phyloP scores from a whole-genome alignment of 2,329 filamentous ascomycete species.

The Diaporthe amygdali region DNA sequence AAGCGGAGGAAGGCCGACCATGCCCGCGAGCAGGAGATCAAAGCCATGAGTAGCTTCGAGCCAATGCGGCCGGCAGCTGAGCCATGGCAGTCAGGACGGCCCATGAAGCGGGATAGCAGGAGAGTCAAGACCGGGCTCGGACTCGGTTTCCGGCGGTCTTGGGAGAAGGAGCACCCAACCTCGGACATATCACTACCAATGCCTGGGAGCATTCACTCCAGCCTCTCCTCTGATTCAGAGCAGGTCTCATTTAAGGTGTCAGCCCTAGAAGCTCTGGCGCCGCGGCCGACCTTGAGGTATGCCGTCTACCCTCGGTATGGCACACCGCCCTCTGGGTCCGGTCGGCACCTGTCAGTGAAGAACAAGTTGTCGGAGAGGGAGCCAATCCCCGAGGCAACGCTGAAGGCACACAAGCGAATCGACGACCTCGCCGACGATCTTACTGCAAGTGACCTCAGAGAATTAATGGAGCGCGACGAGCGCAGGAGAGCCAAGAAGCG shows the following conservation, averaged over 20 bases:
- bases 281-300: conserved; percentile 82
- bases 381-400: conserved; percentile 64
- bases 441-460: conserved; percentile 81
- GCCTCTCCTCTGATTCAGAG: conserved; percentile 77
- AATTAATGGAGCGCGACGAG: conserved; percentile 88
- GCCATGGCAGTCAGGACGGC: conserved; percentile 63
- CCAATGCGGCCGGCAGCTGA: conserved; percentile 68
- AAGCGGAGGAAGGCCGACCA: conserved; percentile 79
- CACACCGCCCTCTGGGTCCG: conserved; percentile 30
- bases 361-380: conserved; percentile 52
- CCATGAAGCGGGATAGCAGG: conserved; percentile 67
- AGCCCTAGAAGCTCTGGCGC: conserved; percentile 79
- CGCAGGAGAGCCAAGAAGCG: conserved; percentile 79
- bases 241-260: conserved; percentile 81
- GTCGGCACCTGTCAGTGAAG: conserved; percentile 22
- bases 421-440: conserved; percentile 82
- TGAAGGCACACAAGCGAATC: conserved; percentile 67
- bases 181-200: conserved; percentile 79
- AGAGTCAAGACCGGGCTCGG: conserved; percentile 61
- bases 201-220: conserved; percentile 77
- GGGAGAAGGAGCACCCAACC: conserved; percentile 56
- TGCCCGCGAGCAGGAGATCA: conserved; percentile 85
- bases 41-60: conserved; percentile 76
- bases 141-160: conserved; percentile 51
- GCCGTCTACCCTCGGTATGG: conserved; percentile 67